A percentile compares a stretch with the other conserved stretches of the same genome.
phyloP scores from a whole-genome alignment of 148 eudicot genomes.

The Chenopodium berlandieri region DNA sequence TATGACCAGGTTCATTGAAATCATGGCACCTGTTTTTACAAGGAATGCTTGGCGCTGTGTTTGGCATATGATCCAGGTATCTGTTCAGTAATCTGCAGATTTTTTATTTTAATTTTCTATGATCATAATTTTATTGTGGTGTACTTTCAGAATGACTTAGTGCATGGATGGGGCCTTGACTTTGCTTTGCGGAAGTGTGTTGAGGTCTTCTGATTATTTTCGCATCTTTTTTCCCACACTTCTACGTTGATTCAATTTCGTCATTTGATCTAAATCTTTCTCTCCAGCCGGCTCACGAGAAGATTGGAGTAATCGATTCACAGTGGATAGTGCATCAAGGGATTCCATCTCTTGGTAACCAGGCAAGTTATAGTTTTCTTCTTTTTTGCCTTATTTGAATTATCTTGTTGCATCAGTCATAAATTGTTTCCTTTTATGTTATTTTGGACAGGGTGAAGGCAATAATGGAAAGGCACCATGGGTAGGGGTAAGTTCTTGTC shows the following conservation, averaged over 20 bases:
- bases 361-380: constrained; percentile 33
- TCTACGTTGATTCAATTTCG: neutral
- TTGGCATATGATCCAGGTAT: too few relatives aligned
- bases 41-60: constrained; percentile 11
- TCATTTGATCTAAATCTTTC: neutral
- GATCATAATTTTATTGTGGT: neutral
- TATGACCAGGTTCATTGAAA: constrained; percentile 73
- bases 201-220: constrained; percentile 38
- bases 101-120: neutral
- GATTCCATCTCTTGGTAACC: constrained; percentile 83
- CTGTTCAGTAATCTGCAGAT: neutral
- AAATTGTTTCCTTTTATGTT: neutral
- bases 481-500: constrained; percentile 59
- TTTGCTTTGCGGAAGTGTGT: constrained; percentile 84
- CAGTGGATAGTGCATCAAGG: constrained; percentile 82
- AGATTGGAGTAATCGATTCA: constrained; percentile 83
- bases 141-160: constrained; percentile 65
- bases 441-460: constrained; percentile 50
- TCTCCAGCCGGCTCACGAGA: constrained; percentile 70
- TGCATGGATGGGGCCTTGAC: constrained; percentile 97
- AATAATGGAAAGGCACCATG: constrained; percentile 66
- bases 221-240: neutral
- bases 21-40: constrained; percentile 94
- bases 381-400: neutral
- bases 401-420: neutral